These are phyloP conservation scores for Plantago elongata DNA, from an alignment of 257 asterid species.

Conservation along the genomic window DNA sequence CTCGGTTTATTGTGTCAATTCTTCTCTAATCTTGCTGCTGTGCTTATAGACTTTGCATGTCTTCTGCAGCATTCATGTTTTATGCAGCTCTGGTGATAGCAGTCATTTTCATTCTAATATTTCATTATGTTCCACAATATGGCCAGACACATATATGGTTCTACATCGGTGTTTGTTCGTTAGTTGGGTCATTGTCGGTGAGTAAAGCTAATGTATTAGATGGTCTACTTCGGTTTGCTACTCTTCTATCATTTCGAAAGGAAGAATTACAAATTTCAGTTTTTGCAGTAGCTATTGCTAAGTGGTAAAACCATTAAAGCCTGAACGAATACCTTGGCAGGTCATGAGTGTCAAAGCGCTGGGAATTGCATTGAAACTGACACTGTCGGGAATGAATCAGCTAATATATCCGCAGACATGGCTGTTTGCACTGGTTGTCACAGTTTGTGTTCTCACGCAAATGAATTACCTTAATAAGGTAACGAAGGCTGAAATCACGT, in stretches of 20 bases:
- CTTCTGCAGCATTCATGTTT: conserved; percentile 34
- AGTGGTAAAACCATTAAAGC: neutral
- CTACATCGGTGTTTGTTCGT: conserved; percentile 45
- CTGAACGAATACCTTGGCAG: conserved; percentile 36
- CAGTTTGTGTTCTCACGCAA: conserved; percentile 73
- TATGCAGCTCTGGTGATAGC: conserved; percentile 38
- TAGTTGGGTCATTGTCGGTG: conserved; percentile 60
- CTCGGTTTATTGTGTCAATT: neutral
- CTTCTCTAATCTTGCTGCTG: conserved; percentile 5
- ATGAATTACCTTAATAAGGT: conserved; percentile 85
- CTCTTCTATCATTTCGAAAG: neutral
- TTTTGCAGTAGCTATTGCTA: conserved; percentile 1
- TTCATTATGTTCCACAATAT: conserved; percentile 36
- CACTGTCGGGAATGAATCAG: conserved; percentile 87
- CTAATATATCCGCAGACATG: conserved; percentile 88
- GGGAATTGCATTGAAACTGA: conserved; percentile 91
- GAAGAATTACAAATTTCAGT: neutral
- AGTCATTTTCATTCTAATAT: conserved; percentile 32
- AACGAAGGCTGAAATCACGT: neutral
- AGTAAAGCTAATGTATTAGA: conserved; percentile 19
- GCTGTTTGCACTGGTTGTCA: conserved; percentile 69
- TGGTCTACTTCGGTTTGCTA: neutral
- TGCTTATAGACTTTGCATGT: conserved; percentile 7
- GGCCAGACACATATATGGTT: conserved; percentile 48
- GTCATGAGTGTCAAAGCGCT: conserved; percentile 97